Base-by-base conservation (phyloP, 2,329 filamentous ascomycete genomes). In the Grosmannia serpens region DNA sequence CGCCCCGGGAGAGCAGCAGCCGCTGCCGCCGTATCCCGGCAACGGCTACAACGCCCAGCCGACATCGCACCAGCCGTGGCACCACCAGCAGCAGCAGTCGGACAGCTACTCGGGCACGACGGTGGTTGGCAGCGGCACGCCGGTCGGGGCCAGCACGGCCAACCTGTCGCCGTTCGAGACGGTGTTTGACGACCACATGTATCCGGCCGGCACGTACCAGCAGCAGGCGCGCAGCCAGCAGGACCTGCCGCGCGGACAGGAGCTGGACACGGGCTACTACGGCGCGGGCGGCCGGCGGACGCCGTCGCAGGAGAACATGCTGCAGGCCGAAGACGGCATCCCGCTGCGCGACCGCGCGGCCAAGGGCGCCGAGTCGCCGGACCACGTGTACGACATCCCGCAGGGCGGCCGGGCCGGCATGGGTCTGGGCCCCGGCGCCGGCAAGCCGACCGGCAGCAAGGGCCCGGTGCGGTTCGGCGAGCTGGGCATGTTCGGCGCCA, bases 131-230 rank as follows among this genome's bases (percentile, higher is more conserved):
- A 56, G 46, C 63, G 15, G 47, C 47, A 50, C 47, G 24, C 61
- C 55, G 8, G 56, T 58, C 31, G 58, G 60, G 53, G 59, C 62
- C 26, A 60, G 58, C 11, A 46, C 59, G 22, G 65, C 65, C 27
- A 60, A 59, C 10, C 35, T 58, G 17, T 68, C 67, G 24, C 84
- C 85, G 11, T 86, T 87, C 67, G 81, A 83, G 58, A 81, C 79
- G 53, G 81, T 84, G 58, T 87, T 87, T 69, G 84, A 87, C 70
- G 85, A 88, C 69, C 76, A 84, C 71, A 77, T 79, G 59, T 87
- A 88, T 67, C 82, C 83, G 58, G 74, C 78, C 55, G 77, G 76
- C 65, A 72, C 76, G 17, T 70, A 70, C 62, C 68, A 69, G 58
- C 62, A 67, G 58, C 38, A 60, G 59, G 15, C 53, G 59, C 50